A percentile compares a stretch with the other conserved stretches of the same genome.
Conservation (phyloP, 2,329 filamentous ascomycete genomes). For the Fusarium staphyleae region DNA sequence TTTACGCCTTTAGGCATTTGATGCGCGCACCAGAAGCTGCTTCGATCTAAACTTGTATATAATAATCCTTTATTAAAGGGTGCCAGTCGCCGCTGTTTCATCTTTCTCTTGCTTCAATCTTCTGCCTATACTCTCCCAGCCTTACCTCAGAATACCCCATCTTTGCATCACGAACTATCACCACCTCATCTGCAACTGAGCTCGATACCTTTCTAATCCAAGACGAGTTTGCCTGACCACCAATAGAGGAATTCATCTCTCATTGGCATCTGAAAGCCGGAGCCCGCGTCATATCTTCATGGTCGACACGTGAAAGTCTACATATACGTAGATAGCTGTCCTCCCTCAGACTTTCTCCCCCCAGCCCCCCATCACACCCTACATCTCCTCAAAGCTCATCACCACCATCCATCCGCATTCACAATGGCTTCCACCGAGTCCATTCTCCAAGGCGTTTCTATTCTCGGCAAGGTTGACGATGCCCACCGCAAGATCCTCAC, state of each 20-base stretch:
- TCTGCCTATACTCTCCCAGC: no score
- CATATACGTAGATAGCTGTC: slow-evolving; percentile 19
- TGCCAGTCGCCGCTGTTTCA: not conserved
- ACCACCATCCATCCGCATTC: slow-evolving; percentile 12
- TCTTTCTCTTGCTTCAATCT: not conserved
- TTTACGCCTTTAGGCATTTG: slow-evolving; percentile 30
- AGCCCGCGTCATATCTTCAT: slow-evolving; percentile 25
- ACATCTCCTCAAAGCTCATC: slow-evolving; percentile 4
- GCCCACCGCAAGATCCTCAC: slow-evolving; percentile 89
- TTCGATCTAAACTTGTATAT: slow-evolving; percentile 25
- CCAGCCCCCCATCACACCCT: slow-evolving; percentile 8
- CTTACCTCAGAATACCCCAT: not conserved
- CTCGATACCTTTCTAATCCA: not conserved
- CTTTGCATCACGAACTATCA: not conserved
- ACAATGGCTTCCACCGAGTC: slow-evolving; percentile 73
- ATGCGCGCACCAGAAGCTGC: slow-evolving; percentile 24
- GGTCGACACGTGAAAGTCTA: slow-evolving; percentile 47
- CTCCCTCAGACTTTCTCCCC: slow-evolving; percentile 16
- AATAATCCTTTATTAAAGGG: slow-evolving; percentile 4
- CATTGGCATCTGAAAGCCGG: slow-evolving; percentile 22
- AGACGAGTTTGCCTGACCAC: slow-evolving; percentile 12
- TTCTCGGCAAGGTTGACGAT: slow-evolving; percentile 81
- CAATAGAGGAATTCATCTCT: slow-evolving; percentile 5
- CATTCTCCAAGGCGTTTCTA: slow-evolving; percentile 86
- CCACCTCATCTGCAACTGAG: not conserved